These are phyloP conservation scores for Backusella tarrabulga DNA, from an alignment of 192 early-diverging fungal species.

Conservation along the genomic window DNA sequence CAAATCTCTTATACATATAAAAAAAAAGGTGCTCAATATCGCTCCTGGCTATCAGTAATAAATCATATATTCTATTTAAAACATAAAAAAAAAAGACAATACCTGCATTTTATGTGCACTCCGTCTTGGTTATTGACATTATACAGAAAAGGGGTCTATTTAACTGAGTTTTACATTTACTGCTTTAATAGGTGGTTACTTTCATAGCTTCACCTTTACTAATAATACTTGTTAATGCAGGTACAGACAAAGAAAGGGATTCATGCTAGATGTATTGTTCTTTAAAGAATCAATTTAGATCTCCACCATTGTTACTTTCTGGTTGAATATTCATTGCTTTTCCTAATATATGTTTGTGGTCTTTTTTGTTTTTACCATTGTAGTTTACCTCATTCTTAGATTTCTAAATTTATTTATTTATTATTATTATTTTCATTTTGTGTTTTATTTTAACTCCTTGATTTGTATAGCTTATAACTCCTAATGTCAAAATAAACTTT, in stretches of 20 bases:
- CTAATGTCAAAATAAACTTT: neutral
- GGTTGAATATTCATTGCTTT: neutral
- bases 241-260: neutral
- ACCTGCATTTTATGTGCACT: neutral
- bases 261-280: neutral
- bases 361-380: neutral
- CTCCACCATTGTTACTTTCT: neutral
- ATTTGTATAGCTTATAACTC: neutral
- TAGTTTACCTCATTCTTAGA: too few relatives aligned
- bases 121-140: neutral
- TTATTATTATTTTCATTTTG: neutral
- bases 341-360: neutral
- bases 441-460: neutral
- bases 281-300: neutral
- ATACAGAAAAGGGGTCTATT: neutral
- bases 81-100: neutral
- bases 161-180: neutral
- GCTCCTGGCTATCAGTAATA: neutral
- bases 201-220: neutral
- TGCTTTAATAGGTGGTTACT: neutral
- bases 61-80: neutral
- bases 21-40: neutral
- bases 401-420: neutral
- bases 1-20: neutral
- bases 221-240: neutral